Evolutionary conservation across 805 yeast genomes (phyloP), one percentile per base, ranked within the genome.

Genomic region (Metschnikowia cubensis): DNA sequence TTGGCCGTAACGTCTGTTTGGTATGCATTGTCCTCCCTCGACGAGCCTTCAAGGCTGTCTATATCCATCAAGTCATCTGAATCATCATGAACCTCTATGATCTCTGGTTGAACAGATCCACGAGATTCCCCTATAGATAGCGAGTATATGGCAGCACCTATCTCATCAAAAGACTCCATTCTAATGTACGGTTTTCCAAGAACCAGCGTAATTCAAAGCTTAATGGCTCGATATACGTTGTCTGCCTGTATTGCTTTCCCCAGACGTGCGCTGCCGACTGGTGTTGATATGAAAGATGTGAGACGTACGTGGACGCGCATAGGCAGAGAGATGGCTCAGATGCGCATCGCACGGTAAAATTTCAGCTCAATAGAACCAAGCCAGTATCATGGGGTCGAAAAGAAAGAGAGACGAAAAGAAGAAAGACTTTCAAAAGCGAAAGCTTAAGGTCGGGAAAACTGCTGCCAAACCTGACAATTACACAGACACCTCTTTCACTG

Each of bases 361-460:
- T 41, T 46, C 40, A 21, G 25, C 20, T 29, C 13, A 21, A 6
- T n/a, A 39, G n/a, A 14, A 21, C 34, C 20, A n/a, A 39, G 42
- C 34, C 15, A 32, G 18, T 25, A 43, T 20, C 33, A 69, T 68
- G 73, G 71, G 65, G n/a, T 81, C 82, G 41, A 80, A 67, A 59
- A 77, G 74, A 65, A 85, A 82, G 70, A 77, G 73, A 68, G 69
- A 74, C 38, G 84, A 84, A 53, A 87, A 85, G 71, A 76, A 75
- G 62, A 85, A 84, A 68, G 96, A 87, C 61, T 87, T 87, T 64
- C 76, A 70, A 47, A 89, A 89, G 66, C 75, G 82, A 51, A 92
- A 89, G 73, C 78, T 94, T 47, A 85, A 79, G 61, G 97, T 94
- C 33, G 99, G 99, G 50, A 94, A 94, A 67, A 73, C 85, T 2